A percentile compares a stretch with the other conserved stretches of the same genome.
phyloP scores from a whole-genome alignment of 148 eudicot genomes.

The Drosera capensis region DNA sequence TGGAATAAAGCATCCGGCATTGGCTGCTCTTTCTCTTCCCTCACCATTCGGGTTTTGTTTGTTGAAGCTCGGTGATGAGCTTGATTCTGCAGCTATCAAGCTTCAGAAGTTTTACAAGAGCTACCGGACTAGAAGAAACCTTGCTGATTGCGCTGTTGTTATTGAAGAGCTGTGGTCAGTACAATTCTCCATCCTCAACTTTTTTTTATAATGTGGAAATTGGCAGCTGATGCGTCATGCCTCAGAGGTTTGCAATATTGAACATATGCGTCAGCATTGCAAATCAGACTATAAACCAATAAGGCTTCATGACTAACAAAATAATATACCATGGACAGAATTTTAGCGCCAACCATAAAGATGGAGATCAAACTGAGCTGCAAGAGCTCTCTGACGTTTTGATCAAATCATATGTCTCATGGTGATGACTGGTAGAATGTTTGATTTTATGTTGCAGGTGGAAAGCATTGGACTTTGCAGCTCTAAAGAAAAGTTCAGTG shows the following conservation, averaged over 20 bases:
- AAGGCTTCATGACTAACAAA: too few relatives aligned
- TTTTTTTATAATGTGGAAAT: background rate
- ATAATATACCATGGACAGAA: too few relatives aligned
- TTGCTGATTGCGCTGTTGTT: slow-evolving; percentile 93
- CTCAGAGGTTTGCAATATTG: too few relatives aligned
- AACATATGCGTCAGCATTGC: too few relatives aligned
- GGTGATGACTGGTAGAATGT: background rate
- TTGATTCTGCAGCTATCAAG: slow-evolving; percentile 43
- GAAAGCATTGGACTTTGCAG: slow-evolving; percentile 8
- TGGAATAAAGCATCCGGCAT: background rate
- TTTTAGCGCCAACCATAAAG: too few relatives aligned
- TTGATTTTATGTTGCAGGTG: slow-evolving; percentile 2
- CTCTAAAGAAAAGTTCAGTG: slow-evolving; percentile 7
- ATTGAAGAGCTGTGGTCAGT: slow-evolving; percentile 78
- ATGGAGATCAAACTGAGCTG: background rate
- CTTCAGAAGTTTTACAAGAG: slow-evolving; percentile 88
- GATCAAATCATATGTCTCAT: background rate
- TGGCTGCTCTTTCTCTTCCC: background rate
- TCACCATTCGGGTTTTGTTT: background rate
- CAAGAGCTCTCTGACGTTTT: background rate
- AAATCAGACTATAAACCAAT: too few relatives aligned
- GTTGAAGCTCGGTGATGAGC: background rate
- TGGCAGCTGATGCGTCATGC: too few relatives aligned
- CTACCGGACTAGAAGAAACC: slow-evolving; percentile 67
- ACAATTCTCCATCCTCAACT: background rate